Base-by-base conservation (phyloP, 257 asterid species). In the Asclepias syriaca region DNA sequence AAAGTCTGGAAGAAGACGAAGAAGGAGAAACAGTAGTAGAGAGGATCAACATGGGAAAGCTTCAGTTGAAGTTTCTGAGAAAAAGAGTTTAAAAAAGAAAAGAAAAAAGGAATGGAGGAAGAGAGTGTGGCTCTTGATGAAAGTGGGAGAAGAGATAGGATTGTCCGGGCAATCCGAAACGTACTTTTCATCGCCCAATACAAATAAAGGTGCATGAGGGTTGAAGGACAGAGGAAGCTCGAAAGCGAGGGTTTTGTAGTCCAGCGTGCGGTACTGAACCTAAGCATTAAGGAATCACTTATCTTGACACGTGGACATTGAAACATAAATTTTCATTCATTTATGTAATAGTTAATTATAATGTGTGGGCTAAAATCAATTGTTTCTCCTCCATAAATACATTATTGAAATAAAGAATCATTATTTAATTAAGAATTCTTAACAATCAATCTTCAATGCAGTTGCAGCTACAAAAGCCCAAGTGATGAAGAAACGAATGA, bases 31-130 rank as follows among this genome's bases (percentile, higher is more conserved):
- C 56, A 68, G 76, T 72, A 46, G 87, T 72, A 39, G 87, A 84
- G 85, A 83, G 74, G 75, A 81, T 83, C 89, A 86, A 79, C 88
- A 71, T 83, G 59, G 78, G 55, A 45, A 39, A 49, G 51, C 56
- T 14, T 39, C n/a, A 46, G 14, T 9, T 14, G 45, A 21, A 13
- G 59, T 54, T 54, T 51, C 29, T 48, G 55, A 63, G 78, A 48
- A 73, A 68, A 67, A 59, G 24, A 37, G 51, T 65, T 9, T 10
- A 15, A 67, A 9, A 68, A 19, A 39, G 39, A 4, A 58, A 45
- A 5, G 43, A 22, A 74, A 32, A 68, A 45, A 14, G 10, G 45
- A 4, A 11, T 8, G 4, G 24, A 14, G 5, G 43, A 15, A 14
- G 16, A 43, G 57, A 51, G 70, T 12, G 77, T 65, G 80, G 72